Conservation (phyloP, 2,329 filamentous ascomycete genomes). For the Cryphonectria radicalis region DNA sequence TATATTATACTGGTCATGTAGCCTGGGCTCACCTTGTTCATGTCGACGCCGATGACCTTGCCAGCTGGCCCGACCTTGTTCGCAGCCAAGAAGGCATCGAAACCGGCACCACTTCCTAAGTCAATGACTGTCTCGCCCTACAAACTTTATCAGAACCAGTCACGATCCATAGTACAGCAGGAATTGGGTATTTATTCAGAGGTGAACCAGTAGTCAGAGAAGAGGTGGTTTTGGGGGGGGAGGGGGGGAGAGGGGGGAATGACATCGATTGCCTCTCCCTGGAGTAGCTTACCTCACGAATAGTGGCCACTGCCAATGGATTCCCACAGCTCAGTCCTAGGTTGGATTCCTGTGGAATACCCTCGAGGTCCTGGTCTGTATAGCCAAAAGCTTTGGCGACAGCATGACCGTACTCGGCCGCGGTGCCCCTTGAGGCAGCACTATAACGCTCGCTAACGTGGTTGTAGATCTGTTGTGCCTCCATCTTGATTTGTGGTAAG, state of each 20-base stretch:
- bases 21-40: constrained; percentile 54
- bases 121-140: constrained; percentile 63
- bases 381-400: constrained; percentile 60
- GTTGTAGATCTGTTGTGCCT: constrained; percentile 41
- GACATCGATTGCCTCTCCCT: background rate
- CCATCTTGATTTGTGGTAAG: constrained; percentile 30
- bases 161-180: background rate
- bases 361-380: constrained; percentile 49
- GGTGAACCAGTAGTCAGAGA: background rate
- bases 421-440: constrained; percentile 36
- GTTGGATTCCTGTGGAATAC: constrained; percentile 53
- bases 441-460: constrained; percentile 44
- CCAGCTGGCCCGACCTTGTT: constrained; percentile 53
- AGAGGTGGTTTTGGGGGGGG: background rate
- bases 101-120: constrained; percentile 60
- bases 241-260: background rate
- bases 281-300: constrained; percentile 45
- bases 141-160: constrained; percentile 7
- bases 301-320: constrained; percentile 51
- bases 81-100: constrained; percentile 61
- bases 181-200: background rate
- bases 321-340: constrained; percentile 60
- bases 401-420: constrained; percentile 41
- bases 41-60: constrained; percentile 60
- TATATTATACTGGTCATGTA: too few species aligned